Conservation (phyloP, 2,329 filamentous ascomycete species). For the Domatiomyces globalis region DNA sequence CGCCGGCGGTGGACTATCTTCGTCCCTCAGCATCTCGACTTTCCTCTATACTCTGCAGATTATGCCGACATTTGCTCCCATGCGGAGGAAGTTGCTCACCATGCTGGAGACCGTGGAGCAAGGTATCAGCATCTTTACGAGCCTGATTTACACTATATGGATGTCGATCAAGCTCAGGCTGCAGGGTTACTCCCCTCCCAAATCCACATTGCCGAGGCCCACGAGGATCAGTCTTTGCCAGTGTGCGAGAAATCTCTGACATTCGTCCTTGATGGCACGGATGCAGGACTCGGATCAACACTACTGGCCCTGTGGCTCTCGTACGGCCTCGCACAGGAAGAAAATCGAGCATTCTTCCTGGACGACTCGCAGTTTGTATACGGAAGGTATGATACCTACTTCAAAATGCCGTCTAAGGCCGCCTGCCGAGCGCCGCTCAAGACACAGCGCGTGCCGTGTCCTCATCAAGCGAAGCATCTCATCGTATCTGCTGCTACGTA, state of each 20-base stretch:
- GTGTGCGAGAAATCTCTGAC: conserved; percentile 60
- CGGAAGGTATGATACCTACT: conserved; percentile 59
- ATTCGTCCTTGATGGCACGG: conserved; percentile 57
- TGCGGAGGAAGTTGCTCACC: conserved; percentile 49
- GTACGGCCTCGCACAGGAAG: conserved; percentile 62
- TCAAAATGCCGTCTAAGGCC: conserved; percentile 46
- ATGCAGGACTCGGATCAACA: conserved; percentile 63
- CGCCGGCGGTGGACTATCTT: conserved; percentile 65
- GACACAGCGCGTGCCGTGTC: conserved; percentile 66
- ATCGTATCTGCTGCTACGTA: conserved; percentile 58
- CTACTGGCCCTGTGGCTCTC: conserved; percentile 72
- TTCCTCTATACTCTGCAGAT: conserved; percentile 51
- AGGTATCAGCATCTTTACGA: conserved; percentile 43
- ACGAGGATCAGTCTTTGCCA: conserved; percentile 21
- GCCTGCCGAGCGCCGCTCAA: conserved; percentile 57
- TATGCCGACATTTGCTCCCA: conserved; percentile 57
- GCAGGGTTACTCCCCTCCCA: conserved; percentile 44
- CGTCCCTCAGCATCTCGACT: conserved; percentile 52
- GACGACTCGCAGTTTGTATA: conserved; percentile 77
- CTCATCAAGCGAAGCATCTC: conserved; percentile 59
- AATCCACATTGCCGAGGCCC: conserved; percentile 5
- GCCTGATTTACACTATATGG: conserved; percentile 55
- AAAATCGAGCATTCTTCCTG: conserved; percentile 66
- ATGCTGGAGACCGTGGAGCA: conserved; percentile 42
- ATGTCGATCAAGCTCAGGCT: conserved; percentile 56